Evolutionary conservation across 768 basidiomycete genomes (phyloP).

Genomic region (Calocera cornea): DNA sequence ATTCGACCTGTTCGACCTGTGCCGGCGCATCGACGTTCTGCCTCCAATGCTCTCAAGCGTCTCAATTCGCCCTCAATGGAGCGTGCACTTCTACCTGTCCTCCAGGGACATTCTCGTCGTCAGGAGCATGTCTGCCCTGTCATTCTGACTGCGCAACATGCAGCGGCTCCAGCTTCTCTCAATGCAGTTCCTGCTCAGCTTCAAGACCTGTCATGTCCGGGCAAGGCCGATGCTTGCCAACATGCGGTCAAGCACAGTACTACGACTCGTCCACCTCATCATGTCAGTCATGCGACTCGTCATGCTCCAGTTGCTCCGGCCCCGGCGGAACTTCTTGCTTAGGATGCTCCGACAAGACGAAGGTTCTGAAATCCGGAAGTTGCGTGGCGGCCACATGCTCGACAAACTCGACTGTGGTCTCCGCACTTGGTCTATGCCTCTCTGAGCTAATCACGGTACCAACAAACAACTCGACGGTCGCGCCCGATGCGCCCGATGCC

Average conservation of each 20-base stretch:
- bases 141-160: constrained; percentile 81
- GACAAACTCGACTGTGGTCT: constrained; percentile 40
- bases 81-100: constrained; percentile 68
- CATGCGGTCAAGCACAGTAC: constrained; percentile 58
- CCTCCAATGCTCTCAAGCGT: constrained; percentile 47
- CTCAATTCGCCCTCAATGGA: constrained; percentile 54
- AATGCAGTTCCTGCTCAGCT: constrained; percentile 60
- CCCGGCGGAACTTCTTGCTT: constrained; percentile 55
- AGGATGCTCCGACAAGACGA: constrained; percentile 50
- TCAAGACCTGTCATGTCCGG: constrained; percentile 53
- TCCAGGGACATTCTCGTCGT: constrained; percentile 49
- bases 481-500: constrained; percentile 31
- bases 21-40: constrained; percentile 54
- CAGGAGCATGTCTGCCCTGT: constrained; percentile 56
- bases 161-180: constrained; percentile 60
- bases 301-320: constrained; percentile 66
- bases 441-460: constrained; percentile 54
- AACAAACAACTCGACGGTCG: constrained; percentile 30
- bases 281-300: constrained; percentile 60
- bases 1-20: constrained; percentile 62
- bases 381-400: constrained; percentile 54
- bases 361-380: constrained; percentile 49
- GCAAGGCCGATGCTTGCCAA: constrained; percentile 58
- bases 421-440: constrained; percentile 66
- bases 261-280: constrained; percentile 50